Evolutionary conservation across 2,329 filamentous ascomycete genomes (phyloP), one percentile per base, ranked within the genome.

Genomic region (Aspergillus caelatus): DNA sequence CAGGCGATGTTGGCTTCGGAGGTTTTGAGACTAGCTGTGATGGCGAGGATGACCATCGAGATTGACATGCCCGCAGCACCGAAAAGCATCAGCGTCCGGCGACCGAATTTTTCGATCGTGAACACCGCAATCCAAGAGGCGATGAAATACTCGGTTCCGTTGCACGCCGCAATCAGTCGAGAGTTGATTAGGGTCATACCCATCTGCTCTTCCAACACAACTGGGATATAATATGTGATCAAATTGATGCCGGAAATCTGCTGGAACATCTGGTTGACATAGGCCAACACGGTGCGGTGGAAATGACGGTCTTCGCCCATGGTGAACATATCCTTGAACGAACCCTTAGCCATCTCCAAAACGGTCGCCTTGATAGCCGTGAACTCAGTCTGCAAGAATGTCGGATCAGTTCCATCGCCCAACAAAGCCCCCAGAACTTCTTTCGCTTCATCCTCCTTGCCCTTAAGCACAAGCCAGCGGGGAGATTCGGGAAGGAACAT

Each of bases 81-180:
- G 66, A 91, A 86, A 21, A 93, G 78, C 89, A 93, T 92, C 64
- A 93, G 84, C 71, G 86, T 85, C 21, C 90, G 84, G 32, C 91
- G 80, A 16, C 83, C 83, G 58, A 83, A 74, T 57, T 77, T 79
- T 67, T 85, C 82, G 62, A 85, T 80, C 12, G 80, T 79, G 65
- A 84, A 83, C 36, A 85, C 78, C 3, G 83, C 79, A 28, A 85
- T 72, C 73, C 79, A 80, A 1, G 82, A 84, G 2, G 82, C 82
- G 28, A 84, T 58, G 67, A 85, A 85, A 70, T 85, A 85, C 63
- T 84, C 83, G 0, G 83, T 85, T 39, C 83, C 84, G 64, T 85
- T 85, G 67, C 78, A 79, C 4, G 82, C 84, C n/a, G 83, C 82
- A 10, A 86, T 72, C n/a, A 85, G 77, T 9, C 82, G 79, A 2